Conservation (phyloP, 495 filamentous ascomycete genomes). For the Chaetomidium leptoderma region DNA sequence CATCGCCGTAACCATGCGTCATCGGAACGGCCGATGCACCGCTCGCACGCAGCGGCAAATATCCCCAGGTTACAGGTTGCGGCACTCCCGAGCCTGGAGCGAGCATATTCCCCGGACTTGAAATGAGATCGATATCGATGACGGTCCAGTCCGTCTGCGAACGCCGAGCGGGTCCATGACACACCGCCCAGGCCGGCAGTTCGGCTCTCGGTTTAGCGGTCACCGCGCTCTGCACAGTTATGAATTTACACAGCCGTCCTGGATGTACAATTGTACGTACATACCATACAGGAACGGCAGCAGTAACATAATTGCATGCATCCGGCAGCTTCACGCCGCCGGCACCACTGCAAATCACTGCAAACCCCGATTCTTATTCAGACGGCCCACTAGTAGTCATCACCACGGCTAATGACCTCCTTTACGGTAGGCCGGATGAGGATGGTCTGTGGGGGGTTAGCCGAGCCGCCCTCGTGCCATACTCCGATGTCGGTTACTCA, state of each 20-base stretch:
- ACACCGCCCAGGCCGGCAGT: not conserved
- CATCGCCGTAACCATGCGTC: constrained; percentile 5
- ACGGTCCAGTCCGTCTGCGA: not conserved
- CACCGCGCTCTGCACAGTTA: too few relatives aligned
- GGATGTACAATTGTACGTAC: not conserved
- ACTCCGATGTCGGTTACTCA: constrained; percentile 42
- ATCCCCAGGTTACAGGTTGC: not conserved
- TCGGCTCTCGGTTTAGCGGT: not conserved
- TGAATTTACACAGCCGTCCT: too few relatives aligned
- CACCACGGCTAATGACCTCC: constrained; percentile 88
- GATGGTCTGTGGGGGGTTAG: constrained; percentile 62
- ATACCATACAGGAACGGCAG: not conserved
- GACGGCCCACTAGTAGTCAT: constrained; percentile 63
- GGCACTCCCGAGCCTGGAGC: not conserved
- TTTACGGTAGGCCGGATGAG: constrained; percentile 82
- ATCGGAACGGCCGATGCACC: not conserved
- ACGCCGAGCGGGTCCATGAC: not conserved
- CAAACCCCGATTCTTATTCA: constrained; percentile 1
- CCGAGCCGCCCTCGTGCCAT: not conserved
- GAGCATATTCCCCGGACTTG: not conserved
- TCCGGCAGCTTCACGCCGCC: not conserved
- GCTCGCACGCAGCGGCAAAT: not conserved
- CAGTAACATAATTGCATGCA: not conserved
- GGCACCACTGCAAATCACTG: not conserved
- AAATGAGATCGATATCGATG: too few relatives aligned